Conservation (phyloP, 2,329 filamentous ascomycete genomes). For the Paecilomyces fulvus region DNA sequence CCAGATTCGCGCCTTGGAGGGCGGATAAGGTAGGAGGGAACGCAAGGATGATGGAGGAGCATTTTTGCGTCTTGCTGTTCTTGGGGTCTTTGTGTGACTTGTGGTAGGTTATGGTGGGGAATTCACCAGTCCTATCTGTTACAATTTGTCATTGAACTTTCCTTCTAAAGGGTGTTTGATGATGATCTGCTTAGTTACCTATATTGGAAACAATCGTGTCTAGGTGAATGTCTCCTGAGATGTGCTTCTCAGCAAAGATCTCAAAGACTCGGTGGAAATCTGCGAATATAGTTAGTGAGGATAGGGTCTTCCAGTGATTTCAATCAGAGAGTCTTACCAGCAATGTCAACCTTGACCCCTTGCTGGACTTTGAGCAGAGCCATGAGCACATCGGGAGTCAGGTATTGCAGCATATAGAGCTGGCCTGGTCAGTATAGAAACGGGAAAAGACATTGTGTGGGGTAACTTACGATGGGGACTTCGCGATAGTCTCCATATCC, state of each 20-base stretch:
- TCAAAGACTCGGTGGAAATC: neutral
- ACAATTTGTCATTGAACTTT: neutral
- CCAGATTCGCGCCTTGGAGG: neutral
- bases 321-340: neutral
- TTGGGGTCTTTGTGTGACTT: neutral
- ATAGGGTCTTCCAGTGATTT: neutral
- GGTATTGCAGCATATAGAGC: neutral
- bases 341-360: neutral
- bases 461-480: neutral
- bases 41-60: neutral
- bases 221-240: neutral
- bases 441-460: neutral
- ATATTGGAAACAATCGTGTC: neutral
- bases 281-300: neutral
- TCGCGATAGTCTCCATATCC: neutral
- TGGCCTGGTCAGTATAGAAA: neutral
- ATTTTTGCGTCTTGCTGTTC: neutral
- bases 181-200: neutral
- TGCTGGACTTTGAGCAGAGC: neutral
- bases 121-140: neutral
- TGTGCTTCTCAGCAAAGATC: neutral
- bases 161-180: neutral
- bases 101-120: neutral
- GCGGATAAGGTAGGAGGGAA: neutral
- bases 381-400: neutral